A percentile compares a stretch with the other conserved stretches of the same genome.
phyloP scores from a whole-genome alignment of 2,329 filamentous ascomycete species.

The Penicillium sp. region DNA sequence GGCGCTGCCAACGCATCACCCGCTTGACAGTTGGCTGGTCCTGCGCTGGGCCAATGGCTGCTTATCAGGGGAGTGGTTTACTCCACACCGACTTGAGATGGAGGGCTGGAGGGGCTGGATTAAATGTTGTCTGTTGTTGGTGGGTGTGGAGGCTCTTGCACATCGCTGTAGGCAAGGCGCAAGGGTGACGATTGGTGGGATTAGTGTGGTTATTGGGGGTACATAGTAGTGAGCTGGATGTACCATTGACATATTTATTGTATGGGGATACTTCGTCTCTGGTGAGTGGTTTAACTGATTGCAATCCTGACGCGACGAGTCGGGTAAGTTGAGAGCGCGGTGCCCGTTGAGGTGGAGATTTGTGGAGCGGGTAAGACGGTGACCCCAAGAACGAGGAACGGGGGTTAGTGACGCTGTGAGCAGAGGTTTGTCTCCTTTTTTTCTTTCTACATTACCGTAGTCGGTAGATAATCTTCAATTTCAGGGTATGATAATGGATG shows the following conservation, averaged over 20 bases:
- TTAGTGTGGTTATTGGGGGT: no score
- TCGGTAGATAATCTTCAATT: neutral
- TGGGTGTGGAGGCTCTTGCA: neutral
- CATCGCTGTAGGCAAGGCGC: neutral
- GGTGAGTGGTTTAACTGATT: neutral
- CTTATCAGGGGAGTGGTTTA: slow-evolving; percentile 6
- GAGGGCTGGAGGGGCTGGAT: neutral
- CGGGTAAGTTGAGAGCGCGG: slow-evolving; percentile 3
- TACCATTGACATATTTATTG: neutral
- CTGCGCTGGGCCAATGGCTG: slow-evolving; percentile 19
- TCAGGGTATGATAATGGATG: neutral
- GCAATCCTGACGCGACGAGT: slow-evolving; percentile 3
- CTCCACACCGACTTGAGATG: slow-evolving; percentile 19
- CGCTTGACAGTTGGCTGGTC: slow-evolving; percentile 27
- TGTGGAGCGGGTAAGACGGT: slow-evolving; percentile 9
- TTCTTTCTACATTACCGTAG: neutral
- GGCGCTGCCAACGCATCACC: slow-evolving; percentile 28
- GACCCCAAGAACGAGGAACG: neutral
- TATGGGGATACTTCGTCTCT: neutral
- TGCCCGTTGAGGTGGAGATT: neutral
- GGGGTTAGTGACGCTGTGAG: neutral
- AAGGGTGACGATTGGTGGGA: neutral
- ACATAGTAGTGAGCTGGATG: no score
- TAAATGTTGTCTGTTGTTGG: neutral
- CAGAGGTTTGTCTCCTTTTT: neutral